Percentiles rank a stretch among this genome's conserved stretches.
Conservation (phyloP, 1,284 basidiomycete genomes). For the Ceratobasidium sp. region DNA sequence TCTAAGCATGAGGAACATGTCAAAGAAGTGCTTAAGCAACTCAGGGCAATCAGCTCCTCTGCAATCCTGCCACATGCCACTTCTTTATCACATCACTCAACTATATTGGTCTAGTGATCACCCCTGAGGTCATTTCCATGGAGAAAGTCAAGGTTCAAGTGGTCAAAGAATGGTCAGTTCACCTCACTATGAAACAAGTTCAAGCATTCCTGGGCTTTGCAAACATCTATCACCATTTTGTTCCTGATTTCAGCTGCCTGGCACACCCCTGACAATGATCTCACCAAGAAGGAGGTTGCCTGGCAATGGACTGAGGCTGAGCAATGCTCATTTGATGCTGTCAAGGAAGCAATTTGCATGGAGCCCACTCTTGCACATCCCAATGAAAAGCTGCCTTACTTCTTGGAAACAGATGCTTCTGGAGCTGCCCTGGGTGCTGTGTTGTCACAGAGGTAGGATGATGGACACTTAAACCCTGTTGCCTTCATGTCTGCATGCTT, state of each 20-base stretch:
- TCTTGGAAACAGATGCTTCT: too few relatives aligned
- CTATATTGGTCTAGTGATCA: conserved; percentile 4
- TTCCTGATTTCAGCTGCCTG: conserved; percentile 45
- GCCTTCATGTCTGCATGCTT: background rate
- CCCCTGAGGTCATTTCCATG: conserved; percentile 41
- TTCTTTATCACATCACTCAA: background rate
- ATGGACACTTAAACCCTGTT: background rate
- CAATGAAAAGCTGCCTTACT: background rate
- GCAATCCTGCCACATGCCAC: background rate
- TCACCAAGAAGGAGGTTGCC: conserved; percentile 40
- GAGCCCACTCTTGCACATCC: background rate
- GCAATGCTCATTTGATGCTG: background rate
- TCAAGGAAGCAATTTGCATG: background rate
- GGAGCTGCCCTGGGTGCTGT: background rate
- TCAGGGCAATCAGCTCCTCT: background rate
- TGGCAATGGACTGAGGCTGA: background rate
- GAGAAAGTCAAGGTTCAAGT: conserved; percentile 45
- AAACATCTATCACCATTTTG: conserved; percentile 50
- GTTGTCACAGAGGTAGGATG: background rate
- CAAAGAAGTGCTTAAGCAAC: background rate
- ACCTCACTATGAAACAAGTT: conserved; percentile 43
- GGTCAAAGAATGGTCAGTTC: conserved; percentile 46
- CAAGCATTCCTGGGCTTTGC: too few relatives aligned
- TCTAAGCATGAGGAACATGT: background rate
- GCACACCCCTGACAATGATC: conserved; percentile 43